Conservation (phyloP, 768 basidiomycete genomes). For the Hypholoma fasciculare region DNA sequence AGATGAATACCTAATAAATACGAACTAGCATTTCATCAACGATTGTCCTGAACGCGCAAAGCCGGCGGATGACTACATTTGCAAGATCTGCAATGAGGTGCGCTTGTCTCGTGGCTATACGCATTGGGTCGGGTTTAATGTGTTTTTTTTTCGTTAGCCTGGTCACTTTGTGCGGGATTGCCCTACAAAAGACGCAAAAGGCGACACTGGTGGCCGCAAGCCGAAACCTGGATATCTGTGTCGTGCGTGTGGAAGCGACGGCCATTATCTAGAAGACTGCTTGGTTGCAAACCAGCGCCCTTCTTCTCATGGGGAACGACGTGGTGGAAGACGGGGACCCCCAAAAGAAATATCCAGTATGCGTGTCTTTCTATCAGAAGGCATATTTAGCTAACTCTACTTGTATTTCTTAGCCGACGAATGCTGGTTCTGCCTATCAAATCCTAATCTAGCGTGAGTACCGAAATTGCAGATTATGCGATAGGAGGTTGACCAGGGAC, state of each 20-base stretch:
- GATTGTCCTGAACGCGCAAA: constrained; percentile 74
- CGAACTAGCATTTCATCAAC: constrained; percentile 67
- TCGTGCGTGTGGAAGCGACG: constrained; percentile 85
- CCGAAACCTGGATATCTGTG: constrained; percentile 88
- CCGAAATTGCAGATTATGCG: not conserved
- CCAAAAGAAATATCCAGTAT: constrained; percentile 81
- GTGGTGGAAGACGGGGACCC: constrained; percentile 50
- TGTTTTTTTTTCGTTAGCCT: constrained; percentile 46
- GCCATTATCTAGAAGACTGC: constrained; percentile 89
- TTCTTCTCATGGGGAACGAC: constrained; percentile 33
- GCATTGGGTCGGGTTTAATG: too few species aligned
- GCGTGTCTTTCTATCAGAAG: constrained; percentile 26
- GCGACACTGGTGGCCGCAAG: constrained; percentile 82
- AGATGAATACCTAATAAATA: not conserved
- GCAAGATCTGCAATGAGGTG: constrained; percentile 80
- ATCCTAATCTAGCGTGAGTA: constrained; percentile 83
- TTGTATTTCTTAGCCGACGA: constrained; percentile 63
- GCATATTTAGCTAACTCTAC: not conserved
- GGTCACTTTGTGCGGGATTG: constrained; percentile 91
- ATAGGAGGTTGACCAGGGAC: constrained; percentile 7
- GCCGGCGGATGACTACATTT: constrained; percentile 84
- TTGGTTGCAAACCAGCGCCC: constrained; percentile 60
- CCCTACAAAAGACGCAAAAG: constrained; percentile 73
- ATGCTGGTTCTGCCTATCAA: constrained; percentile 98
- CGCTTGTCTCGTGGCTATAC: constrained; percentile 16